Evolutionary conservation across 2,329 filamentous ascomycete genomes (phyloP).

Genomic region (Aspergillus udagawae): DNA sequence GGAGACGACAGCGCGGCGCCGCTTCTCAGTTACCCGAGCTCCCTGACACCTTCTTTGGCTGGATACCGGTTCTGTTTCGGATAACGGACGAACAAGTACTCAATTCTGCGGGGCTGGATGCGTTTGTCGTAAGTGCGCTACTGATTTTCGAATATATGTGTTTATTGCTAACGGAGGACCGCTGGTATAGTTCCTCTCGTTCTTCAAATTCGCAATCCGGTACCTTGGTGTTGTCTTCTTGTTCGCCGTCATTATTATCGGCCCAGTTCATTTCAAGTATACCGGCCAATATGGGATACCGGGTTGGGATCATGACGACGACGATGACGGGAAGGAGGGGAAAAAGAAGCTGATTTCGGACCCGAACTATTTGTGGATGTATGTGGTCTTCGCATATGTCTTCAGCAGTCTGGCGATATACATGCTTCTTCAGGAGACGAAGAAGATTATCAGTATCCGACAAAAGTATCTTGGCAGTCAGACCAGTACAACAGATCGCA

Average conservation of each 20-base stretch:
- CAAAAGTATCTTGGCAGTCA: slow-evolving; percentile 92
- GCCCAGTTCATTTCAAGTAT: slow-evolving; percentile 76
- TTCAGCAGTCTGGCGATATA: slow-evolving; percentile 81
- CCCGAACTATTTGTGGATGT: slow-evolving; percentile 76
- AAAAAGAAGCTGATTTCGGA: slow-evolving; percentile 33
- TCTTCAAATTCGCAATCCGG: slow-evolving; percentile 92
- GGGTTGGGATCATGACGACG: slow-evolving; percentile 33
- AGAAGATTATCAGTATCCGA: slow-evolving; percentile 75
- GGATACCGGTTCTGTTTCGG: slow-evolving; percentile 80
- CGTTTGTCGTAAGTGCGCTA: slow-evolving; percentile 69
- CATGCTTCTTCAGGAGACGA: slow-evolving; percentile 76
- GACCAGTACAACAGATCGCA: slow-evolving; percentile 92
- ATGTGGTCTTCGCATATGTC: slow-evolving; percentile 89
- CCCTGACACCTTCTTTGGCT: slow-evolving; percentile 82
- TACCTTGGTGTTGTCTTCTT: slow-evolving; percentile 76
- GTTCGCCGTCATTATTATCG: slow-evolving; percentile 75
- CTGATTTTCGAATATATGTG: background rate
- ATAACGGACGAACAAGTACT: slow-evolving; percentile 88
- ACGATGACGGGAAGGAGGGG: slow-evolving; percentile 27
- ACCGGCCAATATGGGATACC: slow-evolving; percentile 41
- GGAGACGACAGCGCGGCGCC: slow-evolving; percentile 70
- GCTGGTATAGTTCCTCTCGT: slow-evolving; percentile 66
- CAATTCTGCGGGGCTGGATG: slow-evolving; percentile 85
- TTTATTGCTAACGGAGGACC: background rate
- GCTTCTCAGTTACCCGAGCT: slow-evolving; percentile 68